Evolutionary conservation across 192 early-diverging fungal genomes (phyloP).

Genomic region (Backusella luteola): DNA sequence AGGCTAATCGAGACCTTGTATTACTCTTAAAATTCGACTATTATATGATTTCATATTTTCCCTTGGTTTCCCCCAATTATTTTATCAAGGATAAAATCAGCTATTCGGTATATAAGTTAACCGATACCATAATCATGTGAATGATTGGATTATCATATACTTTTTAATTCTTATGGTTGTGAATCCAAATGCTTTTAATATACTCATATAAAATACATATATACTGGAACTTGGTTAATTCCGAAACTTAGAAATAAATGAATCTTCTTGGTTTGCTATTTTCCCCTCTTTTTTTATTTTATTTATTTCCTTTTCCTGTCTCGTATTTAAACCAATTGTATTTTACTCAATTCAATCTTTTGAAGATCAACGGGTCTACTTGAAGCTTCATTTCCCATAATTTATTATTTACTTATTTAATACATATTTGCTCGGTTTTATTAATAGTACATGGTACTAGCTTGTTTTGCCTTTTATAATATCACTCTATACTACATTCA

Average conservation of each 20-base stretch:
- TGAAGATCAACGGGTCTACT: neutral
- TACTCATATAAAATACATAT: neutral
- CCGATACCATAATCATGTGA: neutral
- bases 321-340: neutral
- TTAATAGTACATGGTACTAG: neutral
- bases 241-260: neutral
- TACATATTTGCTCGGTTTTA: neutral
- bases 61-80: neutral
- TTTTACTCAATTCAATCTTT: neutral
- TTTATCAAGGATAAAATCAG: neutral
- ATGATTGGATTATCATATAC: neutral
- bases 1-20: neutral
- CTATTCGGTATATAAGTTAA: neutral
- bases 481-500: neutral
- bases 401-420: neutral
- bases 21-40: constrained; percentile 9
- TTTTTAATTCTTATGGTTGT: neutral
- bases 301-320: constrained; percentile 5
- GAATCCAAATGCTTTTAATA: neutral
- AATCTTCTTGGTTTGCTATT: neutral
- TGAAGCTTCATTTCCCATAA: neutral
- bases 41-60: constrained; percentile 5
- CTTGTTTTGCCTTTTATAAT: neutral
- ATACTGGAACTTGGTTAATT: neutral
- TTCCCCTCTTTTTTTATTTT: neutral